Evolutionary conservation across 1,284 basidiomycete species (phyloP), one percentile per base, ranked within the genome.

Genomic region (Caloboletus firmus): DNA sequence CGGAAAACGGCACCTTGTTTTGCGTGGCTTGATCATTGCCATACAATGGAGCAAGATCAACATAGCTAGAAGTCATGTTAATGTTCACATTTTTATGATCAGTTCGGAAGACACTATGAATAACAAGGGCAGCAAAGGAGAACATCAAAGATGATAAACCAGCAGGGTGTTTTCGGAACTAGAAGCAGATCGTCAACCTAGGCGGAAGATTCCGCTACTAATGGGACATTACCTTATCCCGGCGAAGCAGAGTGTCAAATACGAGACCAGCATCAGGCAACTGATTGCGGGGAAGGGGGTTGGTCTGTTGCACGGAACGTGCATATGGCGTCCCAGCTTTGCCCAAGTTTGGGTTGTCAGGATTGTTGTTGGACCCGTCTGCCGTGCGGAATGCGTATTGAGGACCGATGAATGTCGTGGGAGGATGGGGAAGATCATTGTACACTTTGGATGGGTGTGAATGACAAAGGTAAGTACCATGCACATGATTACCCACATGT

Each of bases 61-160:
- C 85, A 64, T 95, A 95, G 12, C 89, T 89, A 0, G 89, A 91
- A 8, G 93, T 93, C 65, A 92, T 81, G 72, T 95, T 95, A 66
- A 91, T 86, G 61, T 77, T 80, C 28, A 79, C 76, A 52, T 89
- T 74, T 1, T 65, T 68, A 68, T 89, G 86, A 7, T 82, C 83
- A 0, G 86, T 89, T 42, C 87, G 86, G 78, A 89, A 91, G 45
- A 89, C 82, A 32, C 84, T 87, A 64, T 92, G 91, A 55, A 92
- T 91, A 43, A 93, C 89, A 15, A 91, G 78, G 2, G 89, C 84
- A 10, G 91, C 91, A 59, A 91, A 92, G 6, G 84, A 75, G 66
- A 93, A 93, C 84, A 92, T 90, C 65, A 90, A 63, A 46, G 83
- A 81, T 2, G 88, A 91, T 37, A 92, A 74, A 0, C 91, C 91